Conservation (phyloP, 1,284 basidiomycete species). For the Cutaneotrichosporon mucoides region DNA sequence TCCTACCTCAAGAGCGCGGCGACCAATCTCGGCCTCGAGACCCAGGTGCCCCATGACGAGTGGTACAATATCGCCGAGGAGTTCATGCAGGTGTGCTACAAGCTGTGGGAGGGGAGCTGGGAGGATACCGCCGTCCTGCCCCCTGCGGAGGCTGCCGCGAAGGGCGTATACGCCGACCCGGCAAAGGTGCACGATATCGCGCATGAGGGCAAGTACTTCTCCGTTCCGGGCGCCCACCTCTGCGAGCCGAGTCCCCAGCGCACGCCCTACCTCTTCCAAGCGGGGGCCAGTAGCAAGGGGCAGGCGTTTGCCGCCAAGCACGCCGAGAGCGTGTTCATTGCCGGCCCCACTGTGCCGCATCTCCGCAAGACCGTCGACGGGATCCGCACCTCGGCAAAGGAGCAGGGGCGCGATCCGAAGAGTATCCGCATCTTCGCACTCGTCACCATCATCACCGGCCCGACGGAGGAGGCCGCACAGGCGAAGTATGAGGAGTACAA, state of each 20-base stretch:
- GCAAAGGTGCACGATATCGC: constrained; percentile 38
- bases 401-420: constrained; percentile 32
- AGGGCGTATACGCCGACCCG: constrained; percentile 34
- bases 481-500: constrained; percentile 34
- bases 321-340: constrained; percentile 46
- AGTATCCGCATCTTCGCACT: constrained; percentile 41
- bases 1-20: constrained; percentile 44
- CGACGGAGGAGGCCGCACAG: constrained; percentile 39
- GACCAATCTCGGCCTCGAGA: constrained; percentile 30
- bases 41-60: constrained; percentile 26
- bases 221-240: constrained; percentile 42
- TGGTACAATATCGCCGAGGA: constrained; percentile 27
- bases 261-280: constrained; percentile 45
- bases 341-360: constrained; percentile 10
- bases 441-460: constrained; percentile 16
- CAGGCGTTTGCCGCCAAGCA: constrained; percentile 43
- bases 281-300: constrained; percentile 38
- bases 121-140: constrained; percentile 37
- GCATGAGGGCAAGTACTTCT: constrained; percentile 41
- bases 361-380: constrained; percentile 3
- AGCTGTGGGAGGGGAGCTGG: constrained; percentile 48
- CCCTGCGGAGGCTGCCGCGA: constrained; percentile 21
- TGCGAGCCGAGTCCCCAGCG: constrained; percentile 42
- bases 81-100: constrained; percentile 36
- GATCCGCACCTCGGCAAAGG: constrained; percentile 21